Percentiles rank a stretch among this genome's conserved stretches.
Evolutionary conservation across 257 asterid genomes (phyloP).

Genomic region (Primulina tabacum): DNA sequence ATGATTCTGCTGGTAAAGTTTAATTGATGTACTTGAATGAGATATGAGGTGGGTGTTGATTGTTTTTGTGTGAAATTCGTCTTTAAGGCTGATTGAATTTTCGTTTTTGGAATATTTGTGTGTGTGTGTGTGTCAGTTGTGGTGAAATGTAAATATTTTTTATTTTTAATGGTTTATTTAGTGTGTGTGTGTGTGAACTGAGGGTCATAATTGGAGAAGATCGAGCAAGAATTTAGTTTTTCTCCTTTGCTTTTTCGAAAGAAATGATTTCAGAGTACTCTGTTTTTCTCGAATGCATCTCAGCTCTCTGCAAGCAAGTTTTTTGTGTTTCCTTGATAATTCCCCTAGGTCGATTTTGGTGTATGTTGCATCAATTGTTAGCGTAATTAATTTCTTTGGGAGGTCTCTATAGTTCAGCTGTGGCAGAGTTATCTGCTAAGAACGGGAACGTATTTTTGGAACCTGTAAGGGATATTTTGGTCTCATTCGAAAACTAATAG

Average conservation of each 20-base stretch:
- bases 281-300: neutral
- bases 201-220: neutral
- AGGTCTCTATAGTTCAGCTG: neutral
- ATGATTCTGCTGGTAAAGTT: slow-evolving; percentile 42
- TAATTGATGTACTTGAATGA: slow-evolving; percentile 14
- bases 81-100: neutral
- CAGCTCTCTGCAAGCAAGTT: slow-evolving; percentile 17
- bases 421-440: slow-evolving; percentile 3
- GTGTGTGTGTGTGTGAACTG: neutral
- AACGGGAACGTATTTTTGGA: neutral
- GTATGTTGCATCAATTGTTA: slow-evolving; percentile 1
- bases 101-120: neutral
- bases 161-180: slow-evolving; percentile 15
- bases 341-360: slow-evolving; percentile 7
- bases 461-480: neutral
- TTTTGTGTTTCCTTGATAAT: slow-evolving; percentile 3
- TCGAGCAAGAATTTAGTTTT: neutral
- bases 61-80: slow-evolving; percentile 3
- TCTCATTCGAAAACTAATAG: neutral
- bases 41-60: slow-evolving; percentile 17
- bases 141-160: slow-evolving; percentile 7
- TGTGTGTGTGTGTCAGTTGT: neutral
- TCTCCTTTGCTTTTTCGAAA: neutral
- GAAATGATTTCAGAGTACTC: neutral
- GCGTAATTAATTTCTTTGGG: slow-evolving; percentile 3